phyloP scores from a whole-genome alignment of 768 basidiomycete genomes.

The Thelephora aurantiotincta region DNA sequence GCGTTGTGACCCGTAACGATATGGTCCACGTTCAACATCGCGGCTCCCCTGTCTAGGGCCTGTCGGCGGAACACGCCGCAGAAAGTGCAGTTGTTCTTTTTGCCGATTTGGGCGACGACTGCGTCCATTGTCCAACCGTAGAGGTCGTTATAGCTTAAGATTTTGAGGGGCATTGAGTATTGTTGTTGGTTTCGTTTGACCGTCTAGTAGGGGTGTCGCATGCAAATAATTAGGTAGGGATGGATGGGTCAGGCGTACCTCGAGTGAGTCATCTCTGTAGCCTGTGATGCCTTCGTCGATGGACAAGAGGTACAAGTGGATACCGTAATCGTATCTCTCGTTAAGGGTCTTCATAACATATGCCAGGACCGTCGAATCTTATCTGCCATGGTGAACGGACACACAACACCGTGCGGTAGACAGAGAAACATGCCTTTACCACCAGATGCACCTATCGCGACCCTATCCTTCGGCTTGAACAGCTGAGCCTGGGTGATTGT shows the following conservation, averaged over 20 bases:
- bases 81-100: slow-evolving; percentile 98
- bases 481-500: slow-evolving; percentile 76
- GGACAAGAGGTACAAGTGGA: slow-evolving; percentile 83
- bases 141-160: slow-evolving; percentile 88
- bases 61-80: slow-evolving; percentile 97
- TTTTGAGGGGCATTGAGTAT: slow-evolving; percentile 91
- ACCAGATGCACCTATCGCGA: slow-evolving; percentile 96
- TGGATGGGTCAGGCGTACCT: slow-evolving; percentile 31
- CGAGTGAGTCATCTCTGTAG: slow-evolving; percentile 92
- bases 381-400: background rate
- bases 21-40: slow-evolving; percentile 81
- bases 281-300: slow-evolving; percentile 99
- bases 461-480: slow-evolving; percentile 80
- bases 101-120: slow-evolving; percentile 87
- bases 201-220: slow-evolving; percentile 37
- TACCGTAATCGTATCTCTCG: slow-evolving; percentile 83
- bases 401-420: background rate
- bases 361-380: slow-evolving; percentile 96
- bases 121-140: slow-evolving; percentile 99
- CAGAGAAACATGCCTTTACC: slow-evolving; percentile 64
- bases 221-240: background rate
- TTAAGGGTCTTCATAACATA: slow-evolving; percentile 95
- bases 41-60: slow-evolving; percentile 89
- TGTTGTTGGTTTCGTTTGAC: slow-evolving; percentile 95
- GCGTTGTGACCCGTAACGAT: slow-evolving; percentile 99